Evolutionary conservation across 192 early-diverging fungal genomes (phyloP), one percentile per base, ranked within the genome.

Genomic region (Podila minutissima): DNA sequence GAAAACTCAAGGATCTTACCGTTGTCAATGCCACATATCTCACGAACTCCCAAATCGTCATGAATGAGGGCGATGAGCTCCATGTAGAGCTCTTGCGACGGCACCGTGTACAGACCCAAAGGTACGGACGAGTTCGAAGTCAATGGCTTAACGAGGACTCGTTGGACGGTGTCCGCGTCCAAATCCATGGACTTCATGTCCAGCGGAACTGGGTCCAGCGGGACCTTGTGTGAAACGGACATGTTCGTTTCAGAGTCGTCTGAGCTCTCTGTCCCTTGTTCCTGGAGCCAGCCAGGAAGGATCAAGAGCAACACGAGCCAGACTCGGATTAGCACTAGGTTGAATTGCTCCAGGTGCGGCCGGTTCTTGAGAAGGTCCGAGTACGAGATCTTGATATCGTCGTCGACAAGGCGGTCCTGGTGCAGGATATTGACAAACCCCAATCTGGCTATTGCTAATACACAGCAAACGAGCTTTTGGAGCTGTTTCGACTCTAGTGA

Each of bases 21-120:
- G 31, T 64, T 59, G 22, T 85, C 86, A 31, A 85, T 64, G 12
- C 86, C 86, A 67, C 91, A 92, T 10, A 92, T 83, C 32, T 85
- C 87, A n/a, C 89, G 83, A 24, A 84, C 84, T 8, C 91, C 91
- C 46, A 92, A 75, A 58, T 89, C 88, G 51, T 91, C 88, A 38
- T 92, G 91, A 8, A 91, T 67, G 17, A 74, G 67, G 29, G 82
- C 74, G 22, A 90, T 74, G 48, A 87, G 65, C 20, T 83, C 81
- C 69, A 83, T 75, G 49, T 85, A 75, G 26, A 83, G 46, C 31
- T 75, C 82, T 9, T 62, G 74, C 3, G 67, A 74, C 17, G 82
- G 66, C 8, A 22, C 12, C 2, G 69, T 22, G 32, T 72, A 72
- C 13, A 17, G 22, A 0, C 46, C 33, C 15, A 76, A 33, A 22